Evolutionary conservation across 2,329 filamentous ascomycete genomes (phyloP), one percentile per base, ranked within the genome.

Genomic region (Colletotrichum sp.): DNA sequence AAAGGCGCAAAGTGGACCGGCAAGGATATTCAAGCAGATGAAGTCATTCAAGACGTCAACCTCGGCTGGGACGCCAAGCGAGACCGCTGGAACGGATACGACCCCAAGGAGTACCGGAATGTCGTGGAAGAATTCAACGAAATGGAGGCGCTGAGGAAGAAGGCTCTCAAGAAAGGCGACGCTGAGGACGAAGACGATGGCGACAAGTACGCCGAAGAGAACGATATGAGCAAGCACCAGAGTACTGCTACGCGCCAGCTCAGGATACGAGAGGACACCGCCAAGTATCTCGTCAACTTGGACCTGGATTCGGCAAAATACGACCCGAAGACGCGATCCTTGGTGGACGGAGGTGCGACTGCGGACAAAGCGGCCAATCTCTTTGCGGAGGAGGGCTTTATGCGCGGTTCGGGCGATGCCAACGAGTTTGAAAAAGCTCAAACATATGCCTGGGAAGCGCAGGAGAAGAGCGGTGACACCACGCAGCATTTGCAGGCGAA

Each of bases 21-120:
- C 27, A 93, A 91, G 80, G 93, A 98, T 81, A 99, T 99, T 69
- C 93, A 98, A 81, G 95, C 96, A 34, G 97, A 99, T 82, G 95
- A 98, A 80, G 86, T 93, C 12, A 87, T 98, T 15, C 93, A 98
- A 81, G 93, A 98, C 69, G 93, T 98, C 18, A 91, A 94, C 59
- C 86, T 98, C 62, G 95, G 96, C 5, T 99, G 96, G 95, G 97
- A 99, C 83, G 97, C 97, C 27, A 99, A 99, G 87, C 90, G 97
- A 78, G 97, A 99, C 86, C 91, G 96, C 57, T 99, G 97, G 96
- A 98, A 98, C 81, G 96, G 96, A n/a, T 99, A 98, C 83, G 96
- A 98, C 82, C 87, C 95, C 1, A 91, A 90, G 77, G 94, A 98
- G 83, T 98, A 98, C 82, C 89, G 91, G 74, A 88, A 91, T 74